These are phyloP conservation scores for Picea sitchensis DNA, from an alignment of 75 land plant species.

Conservation along the genomic window DNA sequence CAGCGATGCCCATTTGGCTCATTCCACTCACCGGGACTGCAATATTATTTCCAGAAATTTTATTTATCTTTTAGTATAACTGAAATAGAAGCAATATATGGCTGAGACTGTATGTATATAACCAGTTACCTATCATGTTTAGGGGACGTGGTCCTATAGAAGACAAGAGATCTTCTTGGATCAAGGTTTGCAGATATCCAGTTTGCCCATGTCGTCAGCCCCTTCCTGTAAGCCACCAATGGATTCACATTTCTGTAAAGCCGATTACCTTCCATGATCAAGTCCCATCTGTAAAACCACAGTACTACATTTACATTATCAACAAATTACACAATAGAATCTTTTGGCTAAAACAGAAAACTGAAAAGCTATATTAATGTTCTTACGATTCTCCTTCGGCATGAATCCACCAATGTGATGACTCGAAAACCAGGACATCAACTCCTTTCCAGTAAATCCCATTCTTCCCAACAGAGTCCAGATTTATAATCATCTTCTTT, in stretches of 20 bases:
- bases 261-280: neutral
- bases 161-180: conserved; percentile 20
- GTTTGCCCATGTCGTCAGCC: conserved; percentile 29
- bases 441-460: conserved; percentile 55
- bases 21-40: conserved; percentile 43
- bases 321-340: neutral
- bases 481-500: conserved; percentile 27
- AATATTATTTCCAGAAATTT: neutral
- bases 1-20: conserved; percentile 23
- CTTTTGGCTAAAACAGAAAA: neutral
- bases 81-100: neutral
- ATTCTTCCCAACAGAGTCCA: conserved; percentile 54
- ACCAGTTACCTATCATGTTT: conserved; percentile 29
- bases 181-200: conserved; percentile 27
- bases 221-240: conserved; percentile 21
- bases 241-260: neutral
- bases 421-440: conserved; percentile 64
- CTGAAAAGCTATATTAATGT: neutral
- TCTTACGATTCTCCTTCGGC: conserved; percentile 34
- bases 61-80: neutral
- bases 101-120: neutral
- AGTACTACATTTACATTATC: neutral
- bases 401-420: conserved; percentile 88
- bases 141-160: conserved; percentile 30
- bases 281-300: neutral